These are phyloP conservation scores for Coprinopsis marcescibilis DNA, from an alignment of 768 basidiomycete species.

Conservation along the genomic window DNA sequence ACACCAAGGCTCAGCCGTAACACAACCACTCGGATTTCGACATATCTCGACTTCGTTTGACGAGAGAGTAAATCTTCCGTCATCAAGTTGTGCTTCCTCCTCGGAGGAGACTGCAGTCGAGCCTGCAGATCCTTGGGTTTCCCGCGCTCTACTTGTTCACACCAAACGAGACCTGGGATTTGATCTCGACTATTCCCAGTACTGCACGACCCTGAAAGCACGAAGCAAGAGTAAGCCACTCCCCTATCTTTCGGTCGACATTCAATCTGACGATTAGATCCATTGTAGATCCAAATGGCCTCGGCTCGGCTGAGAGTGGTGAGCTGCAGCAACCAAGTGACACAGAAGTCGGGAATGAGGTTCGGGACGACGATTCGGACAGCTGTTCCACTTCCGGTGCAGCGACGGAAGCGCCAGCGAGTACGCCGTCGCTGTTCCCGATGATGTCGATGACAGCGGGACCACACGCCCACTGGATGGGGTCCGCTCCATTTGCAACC, in stretches of 20 bases:
- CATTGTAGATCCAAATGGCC: too few relatives aligned
- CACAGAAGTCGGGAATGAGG: too few relatives aligned
- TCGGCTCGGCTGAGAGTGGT: slow-evolving; percentile 8
- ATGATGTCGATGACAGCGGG: too few relatives aligned
- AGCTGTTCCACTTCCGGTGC: too few relatives aligned
- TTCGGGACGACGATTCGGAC: too few relatives aligned
- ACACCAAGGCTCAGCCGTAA: not conserved
- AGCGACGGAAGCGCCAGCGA: too few relatives aligned
- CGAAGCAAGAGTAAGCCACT: not conserved
- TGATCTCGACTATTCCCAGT: slow-evolving; percentile 3
- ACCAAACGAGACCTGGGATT: slow-evolving; percentile 6
- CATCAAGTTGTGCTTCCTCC: not conserved
- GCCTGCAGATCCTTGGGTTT: slow-evolving; percentile 5
- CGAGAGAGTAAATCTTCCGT: not conserved
- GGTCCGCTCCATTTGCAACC: too few relatives aligned
- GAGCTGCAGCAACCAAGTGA: too few relatives aligned
- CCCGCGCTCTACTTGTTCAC: slow-evolving; percentile 7
- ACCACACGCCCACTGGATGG: too few relatives aligned
- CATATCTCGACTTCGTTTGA: not conserved
- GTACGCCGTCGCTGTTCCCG: too few relatives aligned
- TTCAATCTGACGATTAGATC: slow-evolving; percentile 2
- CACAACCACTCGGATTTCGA: not conserved
- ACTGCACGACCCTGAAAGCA: slow-evolving; percentile 1
- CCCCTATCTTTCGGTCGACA: not conserved
- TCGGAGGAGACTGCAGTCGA: not conserved